Evolutionary conservation across 2,329 filamentous ascomycete genomes (phyloP), one percentile per base, ranked within the genome.

Genomic region (Epichloe hybrida): DNA sequence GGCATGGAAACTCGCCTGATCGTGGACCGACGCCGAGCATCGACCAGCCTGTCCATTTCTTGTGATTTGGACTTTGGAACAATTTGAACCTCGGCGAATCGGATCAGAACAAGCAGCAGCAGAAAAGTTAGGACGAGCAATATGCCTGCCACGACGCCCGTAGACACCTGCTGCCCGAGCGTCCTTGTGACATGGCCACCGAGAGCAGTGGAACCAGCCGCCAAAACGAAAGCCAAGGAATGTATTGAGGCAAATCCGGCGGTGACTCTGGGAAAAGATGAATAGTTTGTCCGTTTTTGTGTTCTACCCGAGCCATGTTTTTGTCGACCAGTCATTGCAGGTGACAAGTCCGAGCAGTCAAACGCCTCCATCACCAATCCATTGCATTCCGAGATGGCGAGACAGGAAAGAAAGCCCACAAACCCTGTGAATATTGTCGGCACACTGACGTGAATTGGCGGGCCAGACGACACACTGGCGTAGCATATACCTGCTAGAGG

Each of bases 291-390:
- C 44, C 70, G 68, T 42, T 72, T 74, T 15, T 66, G 64, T 9
- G 61, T 59, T 48, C 64, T 66, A 12, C 63, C 61, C 5, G 68
- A 68, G 3, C 61, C 58, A n/a, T 69, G 69, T 31, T 66, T 69
- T n/a, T 72, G 72, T 15, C 72, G 71, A 34, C 77, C 77, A 6
- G 76, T 84, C 71, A 84, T 83, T 11, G 83, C 82, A 2, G 83
- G 80, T 57, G 86, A 84, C 4, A 90, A 71, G 63, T 90, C 86
- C 40, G 83, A 87, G n/a, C 81, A 86, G 62, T 90, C 86, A 63
- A 84, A 90, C 0, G 81, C 83, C 61, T 89, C 85, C 85, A 90
- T 89, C 61, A 89, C 76, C 35, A 90, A 68, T 1, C 85, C 84
- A 55, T 84, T 79, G 64, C 85, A 88, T 65, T 90, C 86, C 2